Evolutionary conservation across 768 basidiomycete genomes (phyloP).

Genomic region (Panaeolus cyanescens): DNA sequence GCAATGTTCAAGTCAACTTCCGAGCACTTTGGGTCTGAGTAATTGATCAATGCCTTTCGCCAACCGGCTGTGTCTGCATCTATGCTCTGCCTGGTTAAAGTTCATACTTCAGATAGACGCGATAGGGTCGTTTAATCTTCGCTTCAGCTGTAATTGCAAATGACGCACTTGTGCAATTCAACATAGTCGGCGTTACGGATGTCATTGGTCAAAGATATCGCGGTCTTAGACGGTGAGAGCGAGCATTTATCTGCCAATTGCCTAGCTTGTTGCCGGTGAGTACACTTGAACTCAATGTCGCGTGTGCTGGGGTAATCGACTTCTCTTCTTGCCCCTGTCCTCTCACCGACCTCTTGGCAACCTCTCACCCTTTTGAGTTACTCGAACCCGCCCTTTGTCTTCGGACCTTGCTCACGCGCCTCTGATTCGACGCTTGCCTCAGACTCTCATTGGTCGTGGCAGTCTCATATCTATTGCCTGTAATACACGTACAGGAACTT

Average conservation of each 20-base stretch:
- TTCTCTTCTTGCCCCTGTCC: neutral
- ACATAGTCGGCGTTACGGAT: neutral
- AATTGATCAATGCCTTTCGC: neutral
- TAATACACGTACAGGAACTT: neutral
- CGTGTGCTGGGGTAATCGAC: neutral
- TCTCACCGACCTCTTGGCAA: slow-evolving; percentile 2
- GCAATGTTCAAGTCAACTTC: neutral
- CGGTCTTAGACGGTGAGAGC: neutral
- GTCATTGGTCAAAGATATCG: neutral
- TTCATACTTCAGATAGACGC: neutral
- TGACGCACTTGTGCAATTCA: neutral
- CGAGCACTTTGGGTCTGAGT: neutral
- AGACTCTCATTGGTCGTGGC: neutral
- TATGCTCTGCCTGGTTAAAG: neutral
- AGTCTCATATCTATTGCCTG: neutral
- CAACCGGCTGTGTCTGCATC: neutral
- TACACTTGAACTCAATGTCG: neutral
- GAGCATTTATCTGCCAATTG: neutral
- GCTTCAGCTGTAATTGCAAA: neutral
- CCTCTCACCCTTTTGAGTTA: neutral
- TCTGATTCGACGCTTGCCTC: neutral
- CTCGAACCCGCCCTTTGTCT: neutral
- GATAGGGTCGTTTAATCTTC: neutral
- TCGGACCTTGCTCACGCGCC: neutral
- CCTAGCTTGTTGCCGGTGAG: neutral